phyloP scores from a whole-genome alignment of 805 yeast species.

The Kodamaea fukazawae region DNA sequence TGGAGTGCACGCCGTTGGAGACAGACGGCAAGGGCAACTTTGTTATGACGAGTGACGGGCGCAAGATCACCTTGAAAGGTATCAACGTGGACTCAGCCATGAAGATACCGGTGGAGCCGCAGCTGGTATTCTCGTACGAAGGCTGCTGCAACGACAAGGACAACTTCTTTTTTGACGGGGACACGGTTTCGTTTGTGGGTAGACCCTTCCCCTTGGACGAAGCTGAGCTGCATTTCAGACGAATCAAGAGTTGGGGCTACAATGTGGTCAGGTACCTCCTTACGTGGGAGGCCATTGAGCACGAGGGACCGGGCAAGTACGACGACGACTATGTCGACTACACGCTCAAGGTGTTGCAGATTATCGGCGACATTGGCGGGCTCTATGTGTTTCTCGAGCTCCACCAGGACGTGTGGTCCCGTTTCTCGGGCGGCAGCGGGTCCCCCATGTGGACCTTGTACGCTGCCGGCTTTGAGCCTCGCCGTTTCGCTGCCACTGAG shows the following conservation, averaged over 20 bases:
- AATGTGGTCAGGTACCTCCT: conserved; percentile 73
- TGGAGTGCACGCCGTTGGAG: conserved; percentile 21
- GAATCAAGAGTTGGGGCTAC: conserved; percentile 79
- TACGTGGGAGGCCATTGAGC: conserved; percentile 94
- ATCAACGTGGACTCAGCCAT: conserved; percentile 76
- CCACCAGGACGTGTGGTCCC: conserved; percentile 93
- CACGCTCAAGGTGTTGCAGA: conserved; percentile 58
- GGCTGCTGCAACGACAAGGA: conserved; percentile 35
- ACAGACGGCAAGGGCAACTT: conserved; percentile 56
- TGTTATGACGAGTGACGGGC: conserved; percentile 49
- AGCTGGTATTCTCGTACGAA: conserved; percentile 35
- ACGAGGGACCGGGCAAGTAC: conserved; percentile 78
- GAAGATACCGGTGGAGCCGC: conserved; percentile 65
- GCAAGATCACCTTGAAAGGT: conserved; percentile 69
- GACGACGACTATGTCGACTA: conserved; percentile 75
- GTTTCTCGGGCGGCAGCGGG: conserved; percentile 87
- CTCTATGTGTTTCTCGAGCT: conserved; percentile 80
- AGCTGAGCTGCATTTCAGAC: conserved; percentile 62
- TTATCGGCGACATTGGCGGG: conserved; percentile 63
- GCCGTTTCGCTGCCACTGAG: conserved; percentile 63
- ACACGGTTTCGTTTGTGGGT: conserved; percentile 74
- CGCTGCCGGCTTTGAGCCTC: conserved; percentile 84
- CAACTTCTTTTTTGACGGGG: conserved; percentile 64
- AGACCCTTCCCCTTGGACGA: conserved; percentile 77
- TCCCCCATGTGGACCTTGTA: conserved; percentile 92